Base-by-base conservation (phyloP, 2,329 filamentous ascomycete species). In the Fusarium drepaniforme region DNA sequence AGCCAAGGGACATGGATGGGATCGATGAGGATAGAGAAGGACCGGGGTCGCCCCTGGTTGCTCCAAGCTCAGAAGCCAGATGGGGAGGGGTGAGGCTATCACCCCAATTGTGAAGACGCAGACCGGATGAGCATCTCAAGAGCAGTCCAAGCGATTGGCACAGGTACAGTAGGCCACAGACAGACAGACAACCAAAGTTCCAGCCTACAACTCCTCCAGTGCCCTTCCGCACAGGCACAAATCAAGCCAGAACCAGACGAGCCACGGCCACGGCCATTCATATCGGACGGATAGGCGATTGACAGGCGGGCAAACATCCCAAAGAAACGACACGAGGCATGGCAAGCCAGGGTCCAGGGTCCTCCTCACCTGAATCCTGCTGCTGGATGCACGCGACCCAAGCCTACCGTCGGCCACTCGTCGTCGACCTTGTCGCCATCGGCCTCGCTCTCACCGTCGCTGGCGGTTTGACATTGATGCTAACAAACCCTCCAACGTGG, bases 391-490 rank as follows among this genome's bases (percentile, higher is more conserved):
- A 76, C 77, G 66, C 75, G 74, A 78, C 77, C 77, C 74, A 73
- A 74, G 71, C 69, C 77, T 79, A 72, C 72, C 72, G 64, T 75
- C 67, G 66, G 58, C 72, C 68, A 75, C 68, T 76, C 69, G 56
- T 72, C 53, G 64, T 74, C 67, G 72, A 67, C 75, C 70, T 78
- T 57, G 71, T 71, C 66, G 68, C 65, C 71, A 70, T 75, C 59
- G 73, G 46, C 67, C 69, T 77, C 68, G 73, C 66, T 69, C 68
- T 72, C 77, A 76, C 76, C 73, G 76, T 79, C 71, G 75, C 70
- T 76, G 76, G 74, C 69, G 71, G 76, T 79, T 79, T 78, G 77
- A 73, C 68, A 77, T 77, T 76, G 77, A 79, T 77, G 64, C 77
- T 75, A 75, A 61, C 66, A 76, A 71, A 67, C 73, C 61, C 60